Base-by-base conservation (phyloP, 192 early-diverging fungal genomes). In the Irineochytrium annulatum region DNA sequence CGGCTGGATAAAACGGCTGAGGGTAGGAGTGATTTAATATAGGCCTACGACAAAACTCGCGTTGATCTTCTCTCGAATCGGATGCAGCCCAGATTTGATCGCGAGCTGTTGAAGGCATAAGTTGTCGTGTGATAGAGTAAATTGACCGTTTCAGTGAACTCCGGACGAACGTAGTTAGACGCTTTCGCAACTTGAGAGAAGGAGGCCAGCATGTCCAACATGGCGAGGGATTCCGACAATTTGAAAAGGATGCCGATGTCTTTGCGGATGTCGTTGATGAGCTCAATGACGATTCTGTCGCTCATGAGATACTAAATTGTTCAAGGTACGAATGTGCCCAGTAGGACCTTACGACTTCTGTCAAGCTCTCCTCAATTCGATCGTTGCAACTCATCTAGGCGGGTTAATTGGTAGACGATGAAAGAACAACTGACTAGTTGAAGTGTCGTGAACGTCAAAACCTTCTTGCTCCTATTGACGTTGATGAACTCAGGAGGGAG, bases 401-500 rank as follows among this genome's bases (percentile, higher is more conserved):
- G 46, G 32, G 39, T 22, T 32, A 5, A 24, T 13, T 11, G 20
- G 8, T 6, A 66, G 28, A 13, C 11, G 5, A 13, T 19, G 30
- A 49, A 26, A 14, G 51, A 26, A 51, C 1, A 2, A 63, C 72
- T 70, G 72, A 87, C 82, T 64, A 96, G 67, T 45, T 89, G 80
- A 4, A 96, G 59, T 0, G 89, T 92, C 16, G 90, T 93, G 53
- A 89, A 91, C 0, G 78, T 77, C 1, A 83, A 55, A 0, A 46
- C 63, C 41, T 85, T 85, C 59, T 76, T 81, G 51, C 86, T 92
- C 35, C 72, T 75, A 20, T 76, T 71, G 19, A 87, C 74, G 57
- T 91, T 92, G 43, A 92, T 82, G 63, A 91, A 91, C 30, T 86
- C 76, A 2, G 75, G 51, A 0, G 91, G 89, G 4, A 90, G 54